Percentiles rank a stretch among this genome's conserved stretches.
These are phyloP conservation scores for Pseudonectria foliicola DNA, from an alignment of 2,329 filamentous ascomycete genomes.

Conservation along the genomic window DNA sequence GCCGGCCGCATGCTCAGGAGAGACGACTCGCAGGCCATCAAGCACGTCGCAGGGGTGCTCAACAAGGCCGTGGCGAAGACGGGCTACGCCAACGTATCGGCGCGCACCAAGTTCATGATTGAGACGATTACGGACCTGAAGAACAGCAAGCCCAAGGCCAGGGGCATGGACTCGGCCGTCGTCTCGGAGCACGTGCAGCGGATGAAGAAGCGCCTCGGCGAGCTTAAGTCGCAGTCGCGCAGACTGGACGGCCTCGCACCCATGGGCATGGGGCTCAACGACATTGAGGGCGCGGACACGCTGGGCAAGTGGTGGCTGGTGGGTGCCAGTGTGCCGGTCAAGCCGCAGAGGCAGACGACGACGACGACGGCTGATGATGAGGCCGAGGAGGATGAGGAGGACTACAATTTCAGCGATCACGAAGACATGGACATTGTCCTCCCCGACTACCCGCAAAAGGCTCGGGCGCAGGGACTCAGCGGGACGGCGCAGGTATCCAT, in stretches of 20 bases:
- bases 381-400: constrained; percentile 22
- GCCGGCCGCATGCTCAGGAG: constrained; percentile 77
- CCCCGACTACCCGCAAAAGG: constrained; percentile 67
- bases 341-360: constrained; percentile 10
- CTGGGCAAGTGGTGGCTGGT: constrained; percentile 98
- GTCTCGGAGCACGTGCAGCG: constrained; percentile 75
- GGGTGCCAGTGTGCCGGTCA: constrained; percentile 75
- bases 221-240: constrained; percentile 53
- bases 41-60: constrained; percentile 78
- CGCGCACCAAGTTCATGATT: constrained; percentile 94
- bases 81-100: constrained; percentile 66
- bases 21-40: constrained; percentile 81
- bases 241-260: constrained; percentile 70
- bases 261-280: constrained; percentile 70
- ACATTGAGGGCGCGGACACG: constrained; percentile 77
- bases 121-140: constrained; percentile 92
- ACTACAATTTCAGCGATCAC: constrained; percentile 28
- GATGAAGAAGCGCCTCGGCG: constrained; percentile 83
- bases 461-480: constrained; percentile 76
- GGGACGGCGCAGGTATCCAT: constrained; percentile 84
- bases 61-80: constrained; percentile 62
- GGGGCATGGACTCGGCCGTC: constrained; percentile 61
- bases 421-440: constrained; percentile 42
- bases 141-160: constrained; percentile 82
- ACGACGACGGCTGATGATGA: constrained; percentile 8